A percentile compares a stretch with the other conserved stretches of the same genome.
These are phyloP conservation scores for Lignosus rhinocerotis DNA, from an alignment of 1,284 basidiomycete species.

Conservation along the genomic window DNA sequence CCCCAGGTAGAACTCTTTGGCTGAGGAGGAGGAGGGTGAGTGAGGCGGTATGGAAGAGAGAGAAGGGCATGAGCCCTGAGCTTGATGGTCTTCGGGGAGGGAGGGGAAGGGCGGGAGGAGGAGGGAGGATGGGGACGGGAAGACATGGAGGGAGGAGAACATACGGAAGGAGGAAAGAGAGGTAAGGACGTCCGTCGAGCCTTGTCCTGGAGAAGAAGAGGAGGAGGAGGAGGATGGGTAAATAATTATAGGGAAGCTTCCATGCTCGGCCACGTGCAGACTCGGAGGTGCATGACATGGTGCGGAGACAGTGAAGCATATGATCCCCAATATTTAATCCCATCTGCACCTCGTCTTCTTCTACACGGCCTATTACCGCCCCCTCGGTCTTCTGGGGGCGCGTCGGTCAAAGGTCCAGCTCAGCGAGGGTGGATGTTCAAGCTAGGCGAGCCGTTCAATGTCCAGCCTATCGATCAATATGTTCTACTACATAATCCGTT, in stretches of 20 bases:
- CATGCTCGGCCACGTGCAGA: slow-evolving; percentile 20
- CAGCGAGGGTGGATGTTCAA: not conserved
- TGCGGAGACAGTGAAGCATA: not conserved
- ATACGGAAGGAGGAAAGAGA: slow-evolving; percentile 17
- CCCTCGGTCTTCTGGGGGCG: not conserved
- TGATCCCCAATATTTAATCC: too few species aligned
- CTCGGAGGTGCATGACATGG: too few species aligned
- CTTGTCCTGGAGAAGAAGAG: slow-evolving; percentile 3
- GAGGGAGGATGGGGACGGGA: slow-evolving; percentile 18
- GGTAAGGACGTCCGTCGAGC: slow-evolving; percentile 1
- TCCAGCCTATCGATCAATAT: not conserved
- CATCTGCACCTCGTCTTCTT: not conserved
- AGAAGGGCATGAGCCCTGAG: slow-evolving; percentile 48
- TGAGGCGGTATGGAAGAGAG: slow-evolving; percentile 57
- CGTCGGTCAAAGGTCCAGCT: not conserved
- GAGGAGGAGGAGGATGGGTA: not conserved
- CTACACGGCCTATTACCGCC: not conserved
- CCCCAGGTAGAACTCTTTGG: slow-evolving; percentile 66
- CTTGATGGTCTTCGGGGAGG: slow-evolving; percentile 50
- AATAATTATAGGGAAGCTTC: slow-evolving; percentile 19
- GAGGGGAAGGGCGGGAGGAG: slow-evolving; percentile 11
- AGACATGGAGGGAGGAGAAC: slow-evolving; percentile 21
- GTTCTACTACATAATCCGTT: too few species aligned
- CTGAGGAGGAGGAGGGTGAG: slow-evolving; percentile 66
- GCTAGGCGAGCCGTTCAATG: not conserved